These are phyloP conservation scores for Zymoseptoria ardabiliae DNA, from an alignment of 2,329 filamentous ascomycete genomes.

Conservation along the genomic window DNA sequence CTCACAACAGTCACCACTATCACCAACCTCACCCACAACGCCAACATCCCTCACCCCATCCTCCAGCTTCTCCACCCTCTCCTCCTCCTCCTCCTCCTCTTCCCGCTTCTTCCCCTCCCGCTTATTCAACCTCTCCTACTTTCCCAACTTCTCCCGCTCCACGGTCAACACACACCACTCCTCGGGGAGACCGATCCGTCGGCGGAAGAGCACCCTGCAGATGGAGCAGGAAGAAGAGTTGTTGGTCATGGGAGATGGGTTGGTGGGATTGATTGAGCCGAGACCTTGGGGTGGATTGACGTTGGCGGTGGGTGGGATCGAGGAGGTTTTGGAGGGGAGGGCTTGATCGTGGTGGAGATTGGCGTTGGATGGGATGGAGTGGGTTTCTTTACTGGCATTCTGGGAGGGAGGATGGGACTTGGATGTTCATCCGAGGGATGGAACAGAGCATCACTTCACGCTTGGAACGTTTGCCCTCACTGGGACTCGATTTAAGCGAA, in stretches of 20 bases:
- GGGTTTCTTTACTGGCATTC: neutral
- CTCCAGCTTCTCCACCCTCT: neutral
- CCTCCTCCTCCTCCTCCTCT: conserved; percentile 12
- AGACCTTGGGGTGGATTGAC: conserved; percentile 20
- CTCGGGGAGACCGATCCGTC: conserved; percentile 14
- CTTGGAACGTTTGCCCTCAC: neutral
- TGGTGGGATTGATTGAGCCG: conserved; percentile 26
- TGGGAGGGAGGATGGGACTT: neutral
- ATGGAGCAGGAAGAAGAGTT: conserved; percentile 28
- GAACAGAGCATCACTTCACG: neutral
- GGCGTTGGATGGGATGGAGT: neutral
- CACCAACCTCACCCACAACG: conserved; percentile 1
- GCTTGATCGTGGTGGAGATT: neutral
- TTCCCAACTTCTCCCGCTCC: conserved; percentile 14
- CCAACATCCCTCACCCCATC: neutral
- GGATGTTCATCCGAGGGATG: neutral
- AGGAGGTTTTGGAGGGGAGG: conserved; percentile 26
- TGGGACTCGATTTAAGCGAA: neutral
- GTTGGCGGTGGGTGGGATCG: conserved; percentile 22
- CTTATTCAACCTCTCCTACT: conserved; percentile 15
- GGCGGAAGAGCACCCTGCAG: conserved; percentile 26
- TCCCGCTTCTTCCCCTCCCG: conserved; percentile 10
- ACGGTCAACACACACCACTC: conserved; percentile 7
- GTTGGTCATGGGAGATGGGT: conserved; percentile 13
- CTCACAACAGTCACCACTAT: conserved; percentile 7